Conservation (phyloP, 768 basidiomycete genomes). For the Xerocomellus chrysenteron region DNA sequence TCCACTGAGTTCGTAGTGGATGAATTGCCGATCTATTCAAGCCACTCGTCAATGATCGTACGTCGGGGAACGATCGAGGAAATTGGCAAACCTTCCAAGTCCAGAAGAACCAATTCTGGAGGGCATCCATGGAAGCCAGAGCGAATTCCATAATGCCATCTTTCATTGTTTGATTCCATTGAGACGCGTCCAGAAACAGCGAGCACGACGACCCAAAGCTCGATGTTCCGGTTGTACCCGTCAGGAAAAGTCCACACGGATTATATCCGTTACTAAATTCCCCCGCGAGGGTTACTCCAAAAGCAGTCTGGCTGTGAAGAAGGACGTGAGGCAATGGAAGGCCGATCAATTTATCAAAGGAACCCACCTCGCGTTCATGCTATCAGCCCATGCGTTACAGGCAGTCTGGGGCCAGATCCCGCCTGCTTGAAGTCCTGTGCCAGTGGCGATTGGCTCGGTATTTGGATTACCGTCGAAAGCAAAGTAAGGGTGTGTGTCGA, state of each 20-base stretch:
- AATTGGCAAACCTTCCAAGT: constrained; percentile 59
- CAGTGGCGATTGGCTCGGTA: constrained; percentile 34
- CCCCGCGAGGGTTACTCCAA: constrained; percentile 73
- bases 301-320: constrained; percentile 42
- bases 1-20: constrained; percentile 46
- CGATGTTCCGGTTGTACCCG: constrained; percentile 30
- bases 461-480: constrained; percentile 48
- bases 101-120: constrained; percentile 75
- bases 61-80: neutral
- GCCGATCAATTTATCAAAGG: constrained; percentile 12
- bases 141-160: constrained; percentile 50
- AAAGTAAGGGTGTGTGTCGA: constrained; percentile 72
- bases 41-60: neutral
- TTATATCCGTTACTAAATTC: constrained; percentile 75
- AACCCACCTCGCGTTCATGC: constrained; percentile 43
- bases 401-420: constrained; percentile 50
- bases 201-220: constrained; percentile 37
- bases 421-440: constrained; percentile 34
- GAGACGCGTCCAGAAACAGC: constrained; percentile 48
- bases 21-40: constrained; percentile 54
- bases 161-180: constrained; percentile 53
- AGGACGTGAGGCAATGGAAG: neutral
- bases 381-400: constrained; percentile 58
- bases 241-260: constrained; percentile 58
- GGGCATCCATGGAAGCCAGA: constrained; percentile 62